Evolutionary conservation across 2,329 filamentous ascomycete species (phyloP).

Genomic region (Diplodia mutila): DNA sequence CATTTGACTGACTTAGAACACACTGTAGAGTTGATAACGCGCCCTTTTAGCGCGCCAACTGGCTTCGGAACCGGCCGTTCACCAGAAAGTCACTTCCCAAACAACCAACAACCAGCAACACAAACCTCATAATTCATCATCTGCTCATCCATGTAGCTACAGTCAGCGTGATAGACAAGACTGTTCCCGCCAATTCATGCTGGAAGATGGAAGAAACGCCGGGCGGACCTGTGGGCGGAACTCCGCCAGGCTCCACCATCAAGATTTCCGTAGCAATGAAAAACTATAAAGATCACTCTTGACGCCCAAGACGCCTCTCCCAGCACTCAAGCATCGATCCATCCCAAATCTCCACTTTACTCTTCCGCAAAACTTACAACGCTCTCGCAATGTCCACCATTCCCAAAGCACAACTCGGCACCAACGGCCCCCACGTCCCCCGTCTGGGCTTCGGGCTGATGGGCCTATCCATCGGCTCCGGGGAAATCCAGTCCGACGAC

Average conservation of each 20-base stretch:
- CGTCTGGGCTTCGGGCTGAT: not conserved
- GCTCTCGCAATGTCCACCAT: not conserved
- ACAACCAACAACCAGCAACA: too few species aligned
- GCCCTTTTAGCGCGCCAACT: not conserved
- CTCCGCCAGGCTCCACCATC: not conserved
- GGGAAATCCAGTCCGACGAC: conserved; percentile 24
- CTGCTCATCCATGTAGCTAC: too few species aligned
- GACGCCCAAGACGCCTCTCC: not conserved
- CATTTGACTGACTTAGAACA: not conserved
- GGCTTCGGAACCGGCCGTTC: not conserved
- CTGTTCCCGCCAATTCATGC: too few species aligned
- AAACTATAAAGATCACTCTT: not conserved
- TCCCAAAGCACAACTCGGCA: not conserved
- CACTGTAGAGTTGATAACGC: not conserved
- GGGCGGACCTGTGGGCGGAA: not conserved
- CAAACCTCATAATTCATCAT: too few species aligned
- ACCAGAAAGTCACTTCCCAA: too few species aligned
- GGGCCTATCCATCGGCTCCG: not conserved
- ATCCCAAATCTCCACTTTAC: not conserved
- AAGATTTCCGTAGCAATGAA: not conserved
- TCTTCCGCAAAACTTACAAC: not conserved
- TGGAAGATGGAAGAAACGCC: too few species aligned
- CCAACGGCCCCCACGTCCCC: not conserved
- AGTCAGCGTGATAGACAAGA: too few species aligned
- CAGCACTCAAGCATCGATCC: not conserved